Evolutionary conservation across 257 asterid genomes (phyloP), one percentile per base, ranked within the genome.

Genomic region (Ballota nigra): DNA sequence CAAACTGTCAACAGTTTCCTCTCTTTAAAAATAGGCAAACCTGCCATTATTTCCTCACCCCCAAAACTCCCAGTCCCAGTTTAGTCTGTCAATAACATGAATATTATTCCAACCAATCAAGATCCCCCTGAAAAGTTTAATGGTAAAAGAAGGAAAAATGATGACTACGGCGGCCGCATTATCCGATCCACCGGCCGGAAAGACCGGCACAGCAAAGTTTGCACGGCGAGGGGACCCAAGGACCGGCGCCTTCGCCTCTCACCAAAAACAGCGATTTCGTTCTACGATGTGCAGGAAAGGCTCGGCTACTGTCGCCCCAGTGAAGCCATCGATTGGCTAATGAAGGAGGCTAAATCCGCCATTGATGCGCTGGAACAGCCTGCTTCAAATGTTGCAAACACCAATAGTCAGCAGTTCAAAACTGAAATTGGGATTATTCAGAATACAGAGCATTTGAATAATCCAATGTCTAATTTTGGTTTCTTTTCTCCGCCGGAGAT

Each of bases 301-400:
- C 84, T 86, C n/a, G 87, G 92, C 31, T 86, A 67, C 47, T 87
- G 84, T 73, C 78, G 86, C n/a, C 86, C 92, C 3, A 86, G 92
- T 61, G 82, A 84, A 18, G 88, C 88, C 77, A 75, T 86, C 20
- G 92, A 86, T 64, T 86, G 92, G 92, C 86, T 86, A n/a, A 80
- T 85, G 79, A 63, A 71, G 26, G 84, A 82, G 74, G 89, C 89
- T 2, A 85, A 85, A 76, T 4, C 87, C 68, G 83, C 89, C 78
- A 85, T 82, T 23, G 87, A 82, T 16, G 82, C 75, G 5, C 85
- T 85, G 4, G 51, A 52, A 43, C 28, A 69, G 1, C 45, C 67
- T 12, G 73, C 72, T 8, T 4, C 68, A 11, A 59, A 64, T 23
- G 56, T 22, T 36, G 28, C 57, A 41, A 24, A 43, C 18, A 11